Evolutionary conservation across 805 yeast species (phyloP).

Genomic region (Candida verbasci): DNA sequence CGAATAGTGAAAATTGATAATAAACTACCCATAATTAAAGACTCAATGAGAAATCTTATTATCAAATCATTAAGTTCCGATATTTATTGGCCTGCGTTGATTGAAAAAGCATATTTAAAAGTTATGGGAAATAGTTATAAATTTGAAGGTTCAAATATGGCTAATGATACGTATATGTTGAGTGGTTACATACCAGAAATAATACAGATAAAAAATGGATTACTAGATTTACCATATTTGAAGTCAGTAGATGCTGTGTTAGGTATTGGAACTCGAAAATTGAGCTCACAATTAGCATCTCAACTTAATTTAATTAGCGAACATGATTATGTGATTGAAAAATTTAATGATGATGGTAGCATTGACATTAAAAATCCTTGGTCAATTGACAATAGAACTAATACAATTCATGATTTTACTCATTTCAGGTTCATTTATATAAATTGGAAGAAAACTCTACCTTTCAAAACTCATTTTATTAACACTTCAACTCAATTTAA

Average conservation of each 20-base stretch:
- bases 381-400: constrained; percentile 19
- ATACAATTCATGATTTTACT: constrained; percentile 18
- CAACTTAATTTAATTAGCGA: constrained; percentile 41
- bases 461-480: constrained; percentile 12
- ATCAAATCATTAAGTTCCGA: constrained; percentile 32
- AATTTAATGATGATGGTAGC: constrained; percentile 15
- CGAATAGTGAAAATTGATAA: constrained; percentile 48
- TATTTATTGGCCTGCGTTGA: constrained; percentile 62
- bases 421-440: constrained; percentile 52
- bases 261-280: constrained; percentile 65
- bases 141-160: constrained; percentile 74
- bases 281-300: constrained; percentile 28
- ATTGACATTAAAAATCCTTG: constrained; percentile 33
- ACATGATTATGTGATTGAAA: constrained; percentile 67
- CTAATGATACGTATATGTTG: constrained; percentile 59
- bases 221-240: constrained; percentile 12
- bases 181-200: constrained; percentile 74
- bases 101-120: constrained; percentile 73
- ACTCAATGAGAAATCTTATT: constrained; percentile 21
- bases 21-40: constrained; percentile 34
- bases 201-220: constrained; percentile 35
- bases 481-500: constrained; percentile 13
- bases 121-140: constrained; percentile 54
- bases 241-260: constrained; percentile 35
- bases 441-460: constrained; percentile 53